Evolutionary conservation across 2,329 filamentous ascomycete species (phyloP), one percentile per base, ranked within the genome.

Genomic region (Sporothrix humicola): DNA sequence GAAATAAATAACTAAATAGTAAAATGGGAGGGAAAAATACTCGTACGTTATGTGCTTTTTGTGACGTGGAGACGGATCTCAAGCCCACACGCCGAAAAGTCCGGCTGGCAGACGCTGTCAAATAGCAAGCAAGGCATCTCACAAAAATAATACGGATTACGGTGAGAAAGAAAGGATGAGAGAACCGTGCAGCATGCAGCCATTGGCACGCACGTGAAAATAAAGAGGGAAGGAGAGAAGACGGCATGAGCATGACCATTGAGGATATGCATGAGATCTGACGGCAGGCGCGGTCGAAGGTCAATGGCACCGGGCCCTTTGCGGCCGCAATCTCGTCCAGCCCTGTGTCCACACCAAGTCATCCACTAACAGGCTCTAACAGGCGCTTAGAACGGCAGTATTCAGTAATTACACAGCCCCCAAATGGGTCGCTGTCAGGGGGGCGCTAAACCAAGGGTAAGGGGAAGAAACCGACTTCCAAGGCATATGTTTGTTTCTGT

Each of bases 31-130:
- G 3, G 23, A 26, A 26, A 59, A 59, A 17, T 9, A 10, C 26
- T 59, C 56, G 56, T 59, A 59, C 26, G 56, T 59, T 59, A 37
- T 59, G 56, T 59, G 26, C 3, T 59, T 59, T 59, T 59, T 59
- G 56, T 59, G 13, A 15, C 56, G 56, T 37, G 56, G 56, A 17
- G 13, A 59, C 56, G 56, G 56, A 12, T 26, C 26, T 37, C 56
- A 37, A 37, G 31, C 31, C 31, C 31, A 37, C 31, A 7, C 56
- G 56, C 26, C 56, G 26, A 59, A 37, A 59, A 42, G 56, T 46
- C 31, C 37, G 31, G 59, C 37, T 20, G n/a, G 37, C 58, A 44
- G 31, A 31, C 23, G 23, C 23, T 3, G 23, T 58, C 31, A 37
- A 37, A 37, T 37, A 5, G 31, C 31, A 6, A 37, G 31, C 31